phyloP scores from a whole-genome alignment of 78 protist species.

The Emiliania huxleyi region DNA sequence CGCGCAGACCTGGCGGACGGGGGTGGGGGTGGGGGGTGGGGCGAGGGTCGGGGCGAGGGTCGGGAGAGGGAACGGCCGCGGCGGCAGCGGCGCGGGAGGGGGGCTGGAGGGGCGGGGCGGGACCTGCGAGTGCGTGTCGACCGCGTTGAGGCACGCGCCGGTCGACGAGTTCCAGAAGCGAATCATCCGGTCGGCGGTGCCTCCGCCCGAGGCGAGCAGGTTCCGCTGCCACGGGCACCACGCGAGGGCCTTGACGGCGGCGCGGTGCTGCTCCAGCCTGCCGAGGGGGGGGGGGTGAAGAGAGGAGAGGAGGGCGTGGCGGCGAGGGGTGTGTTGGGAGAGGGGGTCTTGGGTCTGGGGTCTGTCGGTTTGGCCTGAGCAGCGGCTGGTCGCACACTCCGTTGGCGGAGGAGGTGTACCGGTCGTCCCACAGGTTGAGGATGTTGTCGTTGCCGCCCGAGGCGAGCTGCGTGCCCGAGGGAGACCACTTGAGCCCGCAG shows the following conservation, averaged over 20 bases:
- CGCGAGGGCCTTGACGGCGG: conserved; percentile 98
- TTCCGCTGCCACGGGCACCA: conserved; percentile 96
- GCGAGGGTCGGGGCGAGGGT: too few species aligned
- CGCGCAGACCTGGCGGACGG: too few species aligned
- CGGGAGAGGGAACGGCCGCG: too few species aligned
- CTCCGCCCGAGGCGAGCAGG: conserved; percentile 99
- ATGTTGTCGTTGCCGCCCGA: conserved; percentile 99
- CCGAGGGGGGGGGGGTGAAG: too few species aligned
- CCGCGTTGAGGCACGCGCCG: conserved; percentile 75
- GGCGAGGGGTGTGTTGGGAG: too few species aligned
- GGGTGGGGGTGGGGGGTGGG: too few species aligned
- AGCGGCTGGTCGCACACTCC: conserved; percentile 25
- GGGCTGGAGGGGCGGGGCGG: too few species aligned
- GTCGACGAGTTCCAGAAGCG: conserved; percentile 96
- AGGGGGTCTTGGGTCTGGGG: too few species aligned
- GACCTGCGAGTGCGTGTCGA: conserved; percentile 86
- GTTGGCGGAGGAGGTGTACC: not conserved
- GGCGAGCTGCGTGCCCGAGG: conserved; percentile 90
- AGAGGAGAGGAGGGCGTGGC: too few species aligned
- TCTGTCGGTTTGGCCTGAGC: too few species aligned
- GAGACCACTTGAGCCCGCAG: conserved; percentile 97
- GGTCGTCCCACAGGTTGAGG: conserved; percentile 86
- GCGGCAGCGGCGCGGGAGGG: too few species aligned
- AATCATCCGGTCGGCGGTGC: conserved; percentile 96
- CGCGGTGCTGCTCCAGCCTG: conserved; percentile 73